Conservation (phyloP, 1,139 yeast species). For the Debaryomyces nepalensis region DNA sequence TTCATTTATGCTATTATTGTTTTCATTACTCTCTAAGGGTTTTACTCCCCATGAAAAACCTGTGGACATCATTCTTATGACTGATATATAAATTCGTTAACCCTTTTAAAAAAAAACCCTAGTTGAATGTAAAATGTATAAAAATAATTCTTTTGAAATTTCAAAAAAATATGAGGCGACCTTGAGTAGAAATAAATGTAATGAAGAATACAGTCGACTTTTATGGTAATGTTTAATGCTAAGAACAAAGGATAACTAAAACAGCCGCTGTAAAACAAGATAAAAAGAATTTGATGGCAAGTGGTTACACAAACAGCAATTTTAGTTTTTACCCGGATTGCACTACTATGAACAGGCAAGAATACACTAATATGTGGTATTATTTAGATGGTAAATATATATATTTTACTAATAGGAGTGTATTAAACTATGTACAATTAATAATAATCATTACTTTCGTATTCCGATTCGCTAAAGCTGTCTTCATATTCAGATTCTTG, state of each 20-base stretch:
- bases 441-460: conserved; percentile 53
- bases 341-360: too few relatives aligned
- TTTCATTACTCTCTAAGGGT: conserved; percentile 14
- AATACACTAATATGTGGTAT: background rate
- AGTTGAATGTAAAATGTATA: background rate
- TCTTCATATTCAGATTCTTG: conserved; percentile 41
- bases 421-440: conserved; percentile 20
- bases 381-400: background rate
- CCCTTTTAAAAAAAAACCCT: conserved; percentile 1
- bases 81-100: background rate
- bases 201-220: background rate
- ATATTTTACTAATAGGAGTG: background rate
- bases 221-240: conserved; percentile 2
- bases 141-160: conserved; percentile 3
- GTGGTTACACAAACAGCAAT: conserved; percentile 10
- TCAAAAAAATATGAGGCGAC: conserved; percentile 4
- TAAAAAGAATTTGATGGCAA: conserved; percentile 11
- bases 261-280: background rate
- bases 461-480: conserved; percentile 36
- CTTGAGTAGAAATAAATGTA: conserved; percentile 2
- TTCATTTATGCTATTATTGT: conserved; percentile 6
- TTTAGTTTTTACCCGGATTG: conserved; percentile 8
- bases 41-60: conserved; percentile 42
- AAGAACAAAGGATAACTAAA: background rate
- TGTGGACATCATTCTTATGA: conserved; percentile 29